A percentile compares a stretch with the other conserved stretches of the same genome.
Evolutionary conservation across 768 basidiomycete genomes (phyloP).

Genomic region (Pleurotus sapidus): DNA sequence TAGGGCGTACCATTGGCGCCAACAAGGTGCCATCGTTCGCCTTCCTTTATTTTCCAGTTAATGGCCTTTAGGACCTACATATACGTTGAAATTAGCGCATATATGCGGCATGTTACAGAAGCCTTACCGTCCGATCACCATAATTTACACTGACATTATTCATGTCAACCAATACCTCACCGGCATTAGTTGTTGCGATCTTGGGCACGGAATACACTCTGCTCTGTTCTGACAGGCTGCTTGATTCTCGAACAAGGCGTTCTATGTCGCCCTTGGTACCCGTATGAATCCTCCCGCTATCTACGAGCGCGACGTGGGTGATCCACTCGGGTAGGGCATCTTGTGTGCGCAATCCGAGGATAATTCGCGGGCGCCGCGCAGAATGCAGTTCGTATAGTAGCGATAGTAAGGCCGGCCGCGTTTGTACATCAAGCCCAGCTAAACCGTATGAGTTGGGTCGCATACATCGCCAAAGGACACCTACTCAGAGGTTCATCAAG

Average conservation of each 20-base stretch:
- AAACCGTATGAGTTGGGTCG: not conserved
- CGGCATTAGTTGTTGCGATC: constrained; percentile 1
- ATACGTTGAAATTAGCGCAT: not conserved
- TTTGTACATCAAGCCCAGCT: constrained; percentile 78
- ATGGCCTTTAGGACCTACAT: constrained; percentile 71
- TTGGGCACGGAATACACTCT: not conserved
- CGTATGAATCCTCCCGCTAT: constrained; percentile 43
- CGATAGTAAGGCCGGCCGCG: constrained; percentile 50
- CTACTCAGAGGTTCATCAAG: constrained; percentile 91
- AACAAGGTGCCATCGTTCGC: constrained; percentile 88
- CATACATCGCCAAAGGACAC: constrained; percentile 19
- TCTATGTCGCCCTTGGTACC: constrained; percentile 50
- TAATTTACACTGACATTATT: constrained; percentile 71
- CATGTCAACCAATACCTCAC: constrained; percentile 51
- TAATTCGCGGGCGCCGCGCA: constrained; percentile 49
- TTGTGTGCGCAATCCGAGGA: constrained; percentile 66
- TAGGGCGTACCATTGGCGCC: constrained; percentile 73
- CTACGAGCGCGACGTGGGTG: constrained; percentile 60
- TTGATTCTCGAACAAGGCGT: not conserved
- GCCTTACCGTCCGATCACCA: constrained; percentile 52
- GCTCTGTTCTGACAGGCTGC: not conserved
- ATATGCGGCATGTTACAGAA: not conserved
- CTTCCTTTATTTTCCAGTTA: constrained; percentile 78
- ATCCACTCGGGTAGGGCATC: constrained; percentile 74
- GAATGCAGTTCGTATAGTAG: constrained; percentile 56